phyloP scores from a whole-genome alignment of 2,329 filamentous ascomycete genomes.

The Pseudonectria buxi region DNA sequence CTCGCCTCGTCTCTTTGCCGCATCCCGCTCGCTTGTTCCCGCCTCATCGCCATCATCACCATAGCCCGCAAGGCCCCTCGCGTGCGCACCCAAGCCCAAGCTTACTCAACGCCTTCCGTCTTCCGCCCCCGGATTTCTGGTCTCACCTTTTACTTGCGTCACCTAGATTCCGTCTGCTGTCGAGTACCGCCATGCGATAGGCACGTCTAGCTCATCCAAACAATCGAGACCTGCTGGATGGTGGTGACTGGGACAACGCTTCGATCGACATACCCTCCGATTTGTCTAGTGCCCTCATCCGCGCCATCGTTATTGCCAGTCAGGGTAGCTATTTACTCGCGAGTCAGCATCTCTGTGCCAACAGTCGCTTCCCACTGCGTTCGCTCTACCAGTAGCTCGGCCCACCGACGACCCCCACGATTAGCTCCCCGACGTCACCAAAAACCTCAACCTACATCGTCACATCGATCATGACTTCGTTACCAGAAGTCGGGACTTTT shows the following conservation, averaged over 20 bases:
- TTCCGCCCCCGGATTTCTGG: too few relatives aligned
- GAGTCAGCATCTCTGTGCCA: too few relatives aligned
- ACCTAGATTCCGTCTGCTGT: too few relatives aligned
- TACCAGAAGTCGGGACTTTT: conserved; percentile 21
- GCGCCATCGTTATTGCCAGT: neutral
- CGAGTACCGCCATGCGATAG: conserved; percentile 17
- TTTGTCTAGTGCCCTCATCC: conserved; percentile 7
- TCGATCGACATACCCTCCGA: conserved; percentile 7
- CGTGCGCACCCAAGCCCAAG: too few relatives aligned
- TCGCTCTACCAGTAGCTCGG: conserved; percentile 3
- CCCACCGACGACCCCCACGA: conserved; percentile 5
- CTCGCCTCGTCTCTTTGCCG: too few relatives aligned
- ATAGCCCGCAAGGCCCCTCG: too few relatives aligned
- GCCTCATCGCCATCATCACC: too few relatives aligned
- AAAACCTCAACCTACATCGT: conserved; percentile 6
- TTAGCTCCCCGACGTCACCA: conserved; percentile 1
- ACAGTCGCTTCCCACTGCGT: neutral
- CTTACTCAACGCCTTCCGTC: too few relatives aligned
- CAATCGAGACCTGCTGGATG: conserved; percentile 16
- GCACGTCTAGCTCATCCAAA: conserved; percentile 12
- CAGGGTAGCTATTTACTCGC: too few relatives aligned
- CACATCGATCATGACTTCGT: conserved; percentile 27
- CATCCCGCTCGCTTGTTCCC: too few relatives aligned
- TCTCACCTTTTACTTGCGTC: too few relatives aligned
- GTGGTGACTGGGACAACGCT: conserved; percentile 16